Evolutionary conservation across 257 asterid species (phyloP).

Genomic region (Solanum sparsipilum): DNA sequence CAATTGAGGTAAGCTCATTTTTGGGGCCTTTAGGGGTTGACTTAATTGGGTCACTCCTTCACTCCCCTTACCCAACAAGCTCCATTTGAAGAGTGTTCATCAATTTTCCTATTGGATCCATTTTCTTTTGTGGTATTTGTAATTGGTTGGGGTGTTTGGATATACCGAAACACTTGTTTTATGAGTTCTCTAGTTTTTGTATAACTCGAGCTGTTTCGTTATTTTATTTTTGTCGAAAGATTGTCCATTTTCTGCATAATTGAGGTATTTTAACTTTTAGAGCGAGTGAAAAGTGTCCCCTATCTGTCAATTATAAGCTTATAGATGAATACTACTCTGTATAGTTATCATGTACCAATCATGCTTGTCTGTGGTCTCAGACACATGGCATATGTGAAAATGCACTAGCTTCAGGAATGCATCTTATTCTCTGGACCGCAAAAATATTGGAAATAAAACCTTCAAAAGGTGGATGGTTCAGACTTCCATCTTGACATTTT

Average conservation of each 20-base stretch:
- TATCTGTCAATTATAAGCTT: background rate
- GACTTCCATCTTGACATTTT: background rate
- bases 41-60: background rate
- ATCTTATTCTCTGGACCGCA: background rate
- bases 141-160: background rate
- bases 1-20: slow-evolving; percentile 56
- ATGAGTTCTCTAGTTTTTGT: background rate
- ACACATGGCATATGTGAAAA: background rate
- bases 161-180: background rate
- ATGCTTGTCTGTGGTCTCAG: background rate
- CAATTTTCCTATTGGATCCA: background rate
- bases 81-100: background rate
- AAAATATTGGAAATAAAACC: background rate
- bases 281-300: background rate
- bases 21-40: background rate
- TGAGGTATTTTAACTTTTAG: background rate
- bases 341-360: background rate
- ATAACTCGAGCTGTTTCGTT: background rate
- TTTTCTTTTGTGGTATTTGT: background rate
- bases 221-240: background rate
- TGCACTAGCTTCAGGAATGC: background rate
- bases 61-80: background rate
- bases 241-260: background rate
- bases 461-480: background rate
- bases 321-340: background rate